A percentile compares a stretch with the other conserved stretches of the same genome.
Conservation (phyloP, 176 grass and related monocot species). For the Oryza australiensis region DNA sequence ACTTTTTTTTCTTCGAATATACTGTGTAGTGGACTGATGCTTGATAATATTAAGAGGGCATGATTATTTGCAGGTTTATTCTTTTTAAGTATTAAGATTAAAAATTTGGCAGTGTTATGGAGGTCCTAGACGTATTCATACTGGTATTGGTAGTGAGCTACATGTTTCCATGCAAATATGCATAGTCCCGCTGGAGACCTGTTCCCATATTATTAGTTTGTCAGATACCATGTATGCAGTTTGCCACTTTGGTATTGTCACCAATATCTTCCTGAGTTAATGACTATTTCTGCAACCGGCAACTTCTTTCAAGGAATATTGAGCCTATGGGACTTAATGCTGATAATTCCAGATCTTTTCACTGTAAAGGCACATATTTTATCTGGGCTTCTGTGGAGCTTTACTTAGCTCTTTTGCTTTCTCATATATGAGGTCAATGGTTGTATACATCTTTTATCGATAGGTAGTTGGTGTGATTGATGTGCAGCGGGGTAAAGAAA, state of each 20-base stretch:
- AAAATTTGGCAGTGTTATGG: no score
- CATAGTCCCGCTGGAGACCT: no score
- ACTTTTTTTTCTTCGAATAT: no score
- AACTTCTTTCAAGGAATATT: conserved; percentile 5
- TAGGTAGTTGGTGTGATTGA: conserved; percentile 93
- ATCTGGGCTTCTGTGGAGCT: not conserved
- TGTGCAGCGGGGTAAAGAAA: conserved; percentile 80
- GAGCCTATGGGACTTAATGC: not conserved
- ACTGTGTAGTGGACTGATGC: no score
- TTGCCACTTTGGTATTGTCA: no score
- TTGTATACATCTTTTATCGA: conserved; percentile 26
- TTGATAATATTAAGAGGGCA: no score
- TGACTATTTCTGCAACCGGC: not conserved
- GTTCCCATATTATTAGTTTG: not conserved
- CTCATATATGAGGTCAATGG: not conserved
- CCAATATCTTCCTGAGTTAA: not conserved
- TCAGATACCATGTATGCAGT: not conserved
- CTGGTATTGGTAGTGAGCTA: no score
- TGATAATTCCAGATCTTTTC: not conserved
- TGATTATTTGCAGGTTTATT: no score
- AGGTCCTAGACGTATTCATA: no score
- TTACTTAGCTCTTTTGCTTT: conserved; percentile 10
- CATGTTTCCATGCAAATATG: no score
- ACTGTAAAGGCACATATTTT: not conserved
- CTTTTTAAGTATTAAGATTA: no score